These are phyloP conservation scores for Daldinia caldariorum DNA, from an alignment of 495 filamentous ascomycete genomes.

Conservation along the genomic window DNA sequence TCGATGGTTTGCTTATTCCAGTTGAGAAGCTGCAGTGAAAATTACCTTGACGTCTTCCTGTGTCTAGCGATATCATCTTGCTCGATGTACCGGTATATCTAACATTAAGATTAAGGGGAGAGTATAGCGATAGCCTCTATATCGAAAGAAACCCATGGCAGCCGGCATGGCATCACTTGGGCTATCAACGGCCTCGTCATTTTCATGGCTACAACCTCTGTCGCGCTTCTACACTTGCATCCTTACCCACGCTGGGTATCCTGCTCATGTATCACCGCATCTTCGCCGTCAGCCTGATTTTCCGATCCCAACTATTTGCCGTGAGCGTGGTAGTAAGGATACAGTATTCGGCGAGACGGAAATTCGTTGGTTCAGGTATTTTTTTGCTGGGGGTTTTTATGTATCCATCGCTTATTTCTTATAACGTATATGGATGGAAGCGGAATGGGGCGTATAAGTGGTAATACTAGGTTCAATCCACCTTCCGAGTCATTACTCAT, in stretches of 20 bases:
- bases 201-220: constrained; percentile 29
- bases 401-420: constrained; percentile 12
- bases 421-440: neutral
- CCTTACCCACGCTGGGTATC: constrained; percentile 44
- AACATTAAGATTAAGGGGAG: neutral
- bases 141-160: neutral
- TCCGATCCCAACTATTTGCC: constrained; percentile 31
- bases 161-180: constrained; percentile 6
- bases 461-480: neutral
- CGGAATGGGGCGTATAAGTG: neutral
- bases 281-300: constrained; percentile 41
- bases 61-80: neutral
- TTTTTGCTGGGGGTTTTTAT: constrained; percentile 50
- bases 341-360: constrained; percentile 41
- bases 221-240: constrained; percentile 47
- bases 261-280: constrained; percentile 53
- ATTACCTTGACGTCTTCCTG: neutral
- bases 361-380: constrained; percentile 41
- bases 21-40: neutral
- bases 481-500: constrained; percentile 5
- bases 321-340: constrained; percentile 40
- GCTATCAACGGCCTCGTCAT: constrained; percentile 37
- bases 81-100: neutral
- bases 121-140: constrained; percentile 6
- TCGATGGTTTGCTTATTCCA: neutral